These are phyloP conservation scores for Colletotrichum tanaceti DNA, from an alignment of 2,329 filamentous ascomycete genomes.

Conservation along the genomic window DNA sequence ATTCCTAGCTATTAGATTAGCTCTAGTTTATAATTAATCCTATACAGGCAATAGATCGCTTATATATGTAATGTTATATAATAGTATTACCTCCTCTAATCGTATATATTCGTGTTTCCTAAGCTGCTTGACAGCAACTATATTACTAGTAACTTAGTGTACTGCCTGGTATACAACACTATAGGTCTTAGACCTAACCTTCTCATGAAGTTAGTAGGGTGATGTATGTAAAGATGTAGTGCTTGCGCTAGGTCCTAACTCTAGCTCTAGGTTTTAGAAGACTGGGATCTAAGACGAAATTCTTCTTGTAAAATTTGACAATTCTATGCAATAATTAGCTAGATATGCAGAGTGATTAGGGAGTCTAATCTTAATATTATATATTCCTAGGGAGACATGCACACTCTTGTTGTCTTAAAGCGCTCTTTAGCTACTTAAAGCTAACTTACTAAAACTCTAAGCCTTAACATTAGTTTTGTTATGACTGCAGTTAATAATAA, in stretches of 20 bases:
- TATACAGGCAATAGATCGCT: not conserved
- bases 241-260: not conserved
- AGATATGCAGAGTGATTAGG: not conserved
- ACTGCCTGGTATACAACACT: slow-evolving; percentile 6
- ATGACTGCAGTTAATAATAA: not conserved
- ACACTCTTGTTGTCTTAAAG: not conserved
- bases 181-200: not conserved
- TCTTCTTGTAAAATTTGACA: not conserved
- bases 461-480: slow-evolving; percentile 2
- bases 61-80: not conserved
- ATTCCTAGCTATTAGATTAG: not conserved
- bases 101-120: not conserved
- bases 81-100: not conserved
- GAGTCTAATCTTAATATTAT: not conserved
- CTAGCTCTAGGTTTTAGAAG: not conserved
- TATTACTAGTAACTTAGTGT: not conserved
- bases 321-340: not conserved
- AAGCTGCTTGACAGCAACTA: slow-evolving; percentile 6
- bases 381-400: not conserved
- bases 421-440: not conserved
- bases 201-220: not conserved
- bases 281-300: not conserved
- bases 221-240: not conserved
- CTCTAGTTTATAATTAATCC: not conserved
- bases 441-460: not conserved